A percentile compares a stretch with the other conserved stretches of the same genome.
phyloP scores from a whole-genome alignment of 495 filamentous ascomycete genomes.

The Viridothelium virens region DNA sequence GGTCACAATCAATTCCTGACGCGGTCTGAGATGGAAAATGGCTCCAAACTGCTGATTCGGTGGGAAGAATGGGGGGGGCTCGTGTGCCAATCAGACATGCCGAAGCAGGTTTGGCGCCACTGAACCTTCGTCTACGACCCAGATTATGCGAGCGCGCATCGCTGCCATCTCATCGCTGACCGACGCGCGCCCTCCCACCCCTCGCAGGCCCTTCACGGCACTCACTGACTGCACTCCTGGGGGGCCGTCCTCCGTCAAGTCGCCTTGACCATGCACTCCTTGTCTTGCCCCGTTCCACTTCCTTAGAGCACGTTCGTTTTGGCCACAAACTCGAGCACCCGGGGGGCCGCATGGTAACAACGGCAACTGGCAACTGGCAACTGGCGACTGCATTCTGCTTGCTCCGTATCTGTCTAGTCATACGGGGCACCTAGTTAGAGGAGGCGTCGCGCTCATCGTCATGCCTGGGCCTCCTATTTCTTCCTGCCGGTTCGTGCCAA shows the following conservation, averaged over 20 bases:
- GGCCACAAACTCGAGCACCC: constrained; percentile 2
- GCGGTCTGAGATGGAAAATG: constrained; percentile 12
- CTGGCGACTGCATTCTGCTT: background rate
- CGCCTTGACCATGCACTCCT: constrained; percentile 7
- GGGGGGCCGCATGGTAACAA: constrained; percentile 11
- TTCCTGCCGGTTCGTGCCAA: background rate
- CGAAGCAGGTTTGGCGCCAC: background rate
- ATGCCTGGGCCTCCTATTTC: background rate
- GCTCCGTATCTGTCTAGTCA: constrained; percentile 12
- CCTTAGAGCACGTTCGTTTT: background rate
- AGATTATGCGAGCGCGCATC: constrained; percentile 11
- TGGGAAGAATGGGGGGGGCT: background rate
- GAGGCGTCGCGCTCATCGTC: background rate
- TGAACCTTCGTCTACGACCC: constrained; percentile 1
- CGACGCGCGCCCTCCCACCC: constrained; percentile 6
- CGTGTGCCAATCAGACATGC: background rate
- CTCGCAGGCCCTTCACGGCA: background rate
- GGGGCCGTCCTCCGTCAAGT: background rate
- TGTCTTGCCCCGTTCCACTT: background rate
- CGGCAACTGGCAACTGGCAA: background rate
- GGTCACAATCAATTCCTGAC: constrained; percentile 12
- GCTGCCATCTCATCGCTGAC: constrained; percentile 11
- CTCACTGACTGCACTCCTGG: too few relatives aligned
- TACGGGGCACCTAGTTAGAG: background rate
- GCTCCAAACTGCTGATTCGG: constrained; percentile 1